Base-by-base conservation (phyloP, 1,284 basidiomycete species). In the Sporisorium scitamineum region DNA sequence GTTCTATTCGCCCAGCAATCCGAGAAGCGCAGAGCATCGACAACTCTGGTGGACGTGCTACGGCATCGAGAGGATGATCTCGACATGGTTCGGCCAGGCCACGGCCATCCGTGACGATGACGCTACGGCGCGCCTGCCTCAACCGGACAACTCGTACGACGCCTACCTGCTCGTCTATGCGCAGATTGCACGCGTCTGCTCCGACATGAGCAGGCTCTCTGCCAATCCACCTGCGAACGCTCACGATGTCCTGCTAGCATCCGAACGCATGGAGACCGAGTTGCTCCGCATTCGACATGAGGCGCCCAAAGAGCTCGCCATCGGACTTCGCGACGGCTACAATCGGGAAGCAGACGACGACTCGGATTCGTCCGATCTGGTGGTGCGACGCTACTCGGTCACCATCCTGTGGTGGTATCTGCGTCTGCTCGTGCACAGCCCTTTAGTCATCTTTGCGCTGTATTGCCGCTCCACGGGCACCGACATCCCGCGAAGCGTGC, bases 21-120 rank as follows among this genome's bases (percentile, higher is more conserved):
- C 70, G 3, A 31, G 53, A 7, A 72, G 70, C 27, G 48, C 62
- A 14, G 70, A 72, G 39, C 62, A 72, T 45, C 70, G 64, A 0
- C 70, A 70, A 39, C 56, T 76, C 4, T 76, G 74, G 74, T 76
- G 74, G 74, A 72, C 70, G 4, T 76, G 74, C 66, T 76, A 76
- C 37, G 61, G 66, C 31, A 54, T 66, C 54, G 74, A 76, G 44
- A 56, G 74, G 34, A 65, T 67, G 62, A 69, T 76, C 54, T 72
- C 74, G 22, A 72, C 69, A 1, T 76, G 69, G 65, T 76, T 76
- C 37, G 69, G 70, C 3, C 69, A 72, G 54, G 52, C 74, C 0
- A 72, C 74, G 3, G 65, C 65, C 41, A 76, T 76, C 13, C 74
- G 70, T n/a, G 74, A 76, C 14, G 74, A 69, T 20, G 74, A 76